Evolutionary conservation across 345 rosid species (phyloP), one percentile per base, ranked within the genome.

Genomic region (Microcos paniculata): DNA sequence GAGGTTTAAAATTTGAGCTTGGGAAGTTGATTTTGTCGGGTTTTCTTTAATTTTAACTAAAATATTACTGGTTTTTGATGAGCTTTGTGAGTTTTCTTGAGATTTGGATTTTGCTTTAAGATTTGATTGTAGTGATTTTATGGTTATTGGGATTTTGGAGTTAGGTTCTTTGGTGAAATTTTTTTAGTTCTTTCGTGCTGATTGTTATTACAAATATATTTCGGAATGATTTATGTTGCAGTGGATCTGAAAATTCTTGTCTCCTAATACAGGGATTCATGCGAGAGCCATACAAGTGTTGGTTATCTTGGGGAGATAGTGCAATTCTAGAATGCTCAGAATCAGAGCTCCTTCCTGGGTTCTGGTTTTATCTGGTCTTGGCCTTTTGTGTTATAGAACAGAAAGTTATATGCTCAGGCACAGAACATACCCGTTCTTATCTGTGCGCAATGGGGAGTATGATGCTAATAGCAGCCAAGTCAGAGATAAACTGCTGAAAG

Each of bases 321-420:
- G 46, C 74, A 68, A 49, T 76, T 79, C 78, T 83, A 84, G 85
- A 80, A 83, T 88, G 94, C 78, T 72, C 85, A 74, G 80, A 80
- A 71, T 73, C 71, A 69, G 79, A 76, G 80, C 76, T 70, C 64
- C 77, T 73, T 80, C 77, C 38, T 76, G 51, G 73, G 79, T 66
- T 77, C 78, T 79, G 75, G 64, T 75, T 77, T 77, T 65, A 80
- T 83, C 59, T 69, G 74, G 64, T 70, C 62, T 56, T 66, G 78
- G 77, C 81, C 75, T 81, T 76, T 79, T 86, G 81, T 75, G 67
- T 71, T 80, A 81, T 78, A 79, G 65, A 79, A 77, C 82, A 74
- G 82, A 83, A 53, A 65, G 68, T 73, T 77, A 72, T 71, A 66
- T 82, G 72, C 78, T 82, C 78, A 40, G 81, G 66, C 85, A 46